Evolutionary conservation across 805 yeast genomes (phyloP), one percentile per base, ranked within the genome.

Genomic region (Candida golubevii): DNA sequence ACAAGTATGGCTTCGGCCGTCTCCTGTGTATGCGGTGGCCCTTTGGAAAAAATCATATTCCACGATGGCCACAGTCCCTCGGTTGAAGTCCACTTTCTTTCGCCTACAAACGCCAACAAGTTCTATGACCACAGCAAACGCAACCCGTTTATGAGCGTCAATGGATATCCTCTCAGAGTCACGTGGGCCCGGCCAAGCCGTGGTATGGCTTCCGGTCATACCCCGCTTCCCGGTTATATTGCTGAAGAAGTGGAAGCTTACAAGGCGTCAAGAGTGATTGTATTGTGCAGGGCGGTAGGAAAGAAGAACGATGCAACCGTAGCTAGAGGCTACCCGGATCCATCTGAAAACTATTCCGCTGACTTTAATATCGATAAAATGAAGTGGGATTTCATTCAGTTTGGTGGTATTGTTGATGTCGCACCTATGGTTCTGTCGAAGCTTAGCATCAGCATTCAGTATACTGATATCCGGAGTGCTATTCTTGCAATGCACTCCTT

Each of bases 371-470:
- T 79, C 4, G 63, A 59, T 2, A 71, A 65, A 12, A 61, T 82
- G 3, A 63, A 59, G 33, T 44, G 56, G 26, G 88, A 83, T 54
- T 82, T 86, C 51, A 60, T 58, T 6, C 55, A 53, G 15, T 83
- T 72, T 62, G 95, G 93, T 0, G 69, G 70, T 2, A 71, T 86
- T 3, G 62, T 82, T 11, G 88, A 83, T 33, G 63, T 84, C 2
- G 63, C 77, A 1, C 85, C 93, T 3, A 75, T 84, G n/a, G 69
- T 85, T 5, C 83, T 89, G 1, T 69, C 81, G 42, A 82, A 77
- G 53, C 58, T 84, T 27, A 75, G 88, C 46, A 69, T 86, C 50
- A 71, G 82, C 9, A 63, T 86, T 12, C 80, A 78, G 40, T 86
- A 71, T 58, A 72, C 70, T 39, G 82, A 82, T 52, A 73, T 83